phyloP scores from a whole-genome alignment of 805 yeast species.

The Candida nemodendra region DNA sequence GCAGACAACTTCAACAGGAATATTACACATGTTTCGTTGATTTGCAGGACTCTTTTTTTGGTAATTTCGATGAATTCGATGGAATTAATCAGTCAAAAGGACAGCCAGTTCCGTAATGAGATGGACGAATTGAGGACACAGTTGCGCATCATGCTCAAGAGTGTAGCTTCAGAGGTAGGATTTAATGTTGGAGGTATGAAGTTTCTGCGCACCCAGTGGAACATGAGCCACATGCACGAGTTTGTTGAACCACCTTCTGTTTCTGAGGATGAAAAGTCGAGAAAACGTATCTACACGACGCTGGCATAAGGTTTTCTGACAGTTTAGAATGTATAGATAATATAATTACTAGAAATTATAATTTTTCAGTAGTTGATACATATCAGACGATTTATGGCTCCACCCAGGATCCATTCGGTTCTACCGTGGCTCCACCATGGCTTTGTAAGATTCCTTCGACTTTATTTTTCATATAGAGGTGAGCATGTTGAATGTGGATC shows the following conservation, averaged over 20 bases:
- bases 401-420: too few species aligned
- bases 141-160: constrained; percentile 54
- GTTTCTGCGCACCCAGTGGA: constrained; percentile 76
- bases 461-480: too few species aligned
- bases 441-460: too few species aligned
- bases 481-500: too few species aligned
- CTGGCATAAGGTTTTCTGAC: constrained; percentile 18
- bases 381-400: too few species aligned
- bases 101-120: constrained; percentile 60
- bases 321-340: constrained; percentile 9
- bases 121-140: constrained; percentile 61
- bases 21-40: constrained; percentile 51
- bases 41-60: constrained; percentile 76
- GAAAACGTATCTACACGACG: constrained; percentile 66
- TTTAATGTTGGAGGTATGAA: constrained; percentile 81
- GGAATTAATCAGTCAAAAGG: constrained; percentile 73
- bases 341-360: too few species aligned
- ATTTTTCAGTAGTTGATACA: too few species aligned
- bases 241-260: constrained; percentile 57
- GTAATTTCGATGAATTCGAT: constrained; percentile 69
- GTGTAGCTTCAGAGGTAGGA: constrained; percentile 64
- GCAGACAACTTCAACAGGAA: constrained; percentile 43
- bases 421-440: too few species aligned
- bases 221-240: constrained; percentile 66
- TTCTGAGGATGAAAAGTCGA: constrained; percentile 46